Conservation (phyloP, 371 early-diverging fungal species). For the Rhizopus microsporus region DNA sequence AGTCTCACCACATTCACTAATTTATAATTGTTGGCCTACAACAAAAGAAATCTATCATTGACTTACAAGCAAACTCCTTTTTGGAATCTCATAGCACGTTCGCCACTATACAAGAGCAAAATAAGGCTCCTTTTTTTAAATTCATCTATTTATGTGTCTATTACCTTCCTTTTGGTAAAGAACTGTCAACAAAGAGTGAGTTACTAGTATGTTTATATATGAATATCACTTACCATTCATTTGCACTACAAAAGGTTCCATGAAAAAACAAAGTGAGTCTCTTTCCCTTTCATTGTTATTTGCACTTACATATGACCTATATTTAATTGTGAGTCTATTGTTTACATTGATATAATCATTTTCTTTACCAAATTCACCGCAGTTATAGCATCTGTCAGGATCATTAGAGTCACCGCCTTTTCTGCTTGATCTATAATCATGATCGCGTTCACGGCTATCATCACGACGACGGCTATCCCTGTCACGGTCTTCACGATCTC, state of each 20-base stretch:
- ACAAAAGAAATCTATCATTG: not conserved
- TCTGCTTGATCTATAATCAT: conserved; percentile 17
- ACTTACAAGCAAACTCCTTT: conserved; percentile 49
- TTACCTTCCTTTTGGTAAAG: conserved; percentile 46
- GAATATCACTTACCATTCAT: conserved; percentile 37
- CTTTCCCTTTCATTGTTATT: not conserved
- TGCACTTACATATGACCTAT: conserved; percentile 47
- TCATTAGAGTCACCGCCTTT: conserved; percentile 8
- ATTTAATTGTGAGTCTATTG: not conserved
- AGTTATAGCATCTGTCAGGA: conserved; percentile 45
- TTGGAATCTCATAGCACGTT: conserved; percentile 46
- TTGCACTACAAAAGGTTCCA: conserved; percentile 24
- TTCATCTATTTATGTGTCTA: not conserved
- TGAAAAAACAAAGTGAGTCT: conserved; percentile 1
- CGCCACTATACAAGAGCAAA: conserved; percentile 27
- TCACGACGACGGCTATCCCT: conserved; percentile 5
- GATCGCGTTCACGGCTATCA: conserved; percentile 17
- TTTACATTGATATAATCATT: not conserved
- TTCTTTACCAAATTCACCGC: conserved; percentile 40
- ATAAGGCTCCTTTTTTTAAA: not conserved
- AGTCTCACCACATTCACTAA: conserved; percentile 42
- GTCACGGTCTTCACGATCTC: conserved; percentile 12
- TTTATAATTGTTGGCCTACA: not conserved
- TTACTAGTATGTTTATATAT: not conserved
- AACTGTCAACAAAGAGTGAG: conserved; percentile 17